Evolutionary conservation across 371 early-diverging fungal genomes (phyloP).

Genomic region (Chytridiales sp.): DNA sequence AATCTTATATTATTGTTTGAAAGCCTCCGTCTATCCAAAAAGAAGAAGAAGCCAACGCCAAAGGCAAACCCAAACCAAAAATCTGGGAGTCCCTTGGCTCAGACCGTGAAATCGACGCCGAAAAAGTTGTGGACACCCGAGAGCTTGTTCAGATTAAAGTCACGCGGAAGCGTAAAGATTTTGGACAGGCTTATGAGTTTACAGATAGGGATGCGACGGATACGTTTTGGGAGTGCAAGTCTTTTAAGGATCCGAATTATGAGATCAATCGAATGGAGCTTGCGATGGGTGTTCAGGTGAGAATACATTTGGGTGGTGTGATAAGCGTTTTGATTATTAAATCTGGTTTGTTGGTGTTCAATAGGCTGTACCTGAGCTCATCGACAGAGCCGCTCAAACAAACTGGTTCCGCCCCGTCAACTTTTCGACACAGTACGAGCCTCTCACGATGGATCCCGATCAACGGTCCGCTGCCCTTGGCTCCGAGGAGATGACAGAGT

Average conservation of each 20-base stretch:
- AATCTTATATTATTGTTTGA: background rate
- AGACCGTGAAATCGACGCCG: conserved; percentile 56
- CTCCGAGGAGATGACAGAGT: conserved; percentile 40
- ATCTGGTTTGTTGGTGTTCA: background rate
- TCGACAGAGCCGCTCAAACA: conserved; percentile 37
- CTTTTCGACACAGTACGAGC: conserved; percentile 53
- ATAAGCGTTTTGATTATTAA: background rate
- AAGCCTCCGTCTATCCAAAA: conserved; percentile 17
- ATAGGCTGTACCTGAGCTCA: conserved; percentile 44
- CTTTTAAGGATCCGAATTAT: conserved; percentile 46
- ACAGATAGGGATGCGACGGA: conserved; percentile 49
- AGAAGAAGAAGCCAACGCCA: conserved; percentile 15
- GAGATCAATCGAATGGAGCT: conserved; percentile 49
- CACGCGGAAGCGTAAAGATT: conserved; percentile 44
- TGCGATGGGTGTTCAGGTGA: conserved; percentile 42
- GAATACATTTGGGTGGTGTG: background rate
- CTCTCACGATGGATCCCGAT: conserved; percentile 25
- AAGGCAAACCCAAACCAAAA: conserved; percentile 32
- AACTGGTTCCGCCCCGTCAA: conserved; percentile 53
- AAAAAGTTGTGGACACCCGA: conserved; percentile 38
- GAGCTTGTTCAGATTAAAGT: conserved; percentile 44
- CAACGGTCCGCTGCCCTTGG: conserved; percentile 30
- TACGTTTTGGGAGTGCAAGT: conserved; percentile 41
- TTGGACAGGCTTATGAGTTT: conserved; percentile 45
- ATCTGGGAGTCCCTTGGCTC: conserved; percentile 52